Base-by-base conservation (phyloP, 345 rosid species). In the Ceriops decandra region DNA sequence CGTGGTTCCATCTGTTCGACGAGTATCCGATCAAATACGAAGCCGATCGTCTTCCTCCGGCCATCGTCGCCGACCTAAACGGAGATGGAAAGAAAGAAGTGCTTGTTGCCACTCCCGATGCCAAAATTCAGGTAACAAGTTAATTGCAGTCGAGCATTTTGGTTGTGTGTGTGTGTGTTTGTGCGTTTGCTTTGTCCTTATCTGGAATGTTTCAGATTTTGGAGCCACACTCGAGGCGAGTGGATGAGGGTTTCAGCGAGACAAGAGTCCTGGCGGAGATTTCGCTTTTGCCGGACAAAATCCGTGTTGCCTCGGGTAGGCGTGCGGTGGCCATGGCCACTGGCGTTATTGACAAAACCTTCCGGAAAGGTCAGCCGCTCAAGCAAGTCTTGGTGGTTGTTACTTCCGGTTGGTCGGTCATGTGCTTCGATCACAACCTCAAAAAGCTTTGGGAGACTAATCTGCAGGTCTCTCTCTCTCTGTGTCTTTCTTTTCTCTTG, bases 361-460 rank as follows among this genome's bases (percentile, higher is more conserved):
- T 82, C 81, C 84, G 78, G 73, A 83, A 76, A 46, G 95, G 93
- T 2, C 88, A 84, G 46, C 98, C 95, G 5, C 87, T 82, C 66
- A 95, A 95, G 83, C 98, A 87, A 82, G 99, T 92, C 66, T 66
- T 95, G 84, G 97, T 92, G 42, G 98, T 92, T 80, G 97, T 95
- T 77, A 92, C 99, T 15, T 85, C 99, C 0, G 97, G 90, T 54
- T 92, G 98, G 98, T 82, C 82, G 7, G 99, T 95, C 13, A 87
- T 92, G 86, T 95, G 99, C 82, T 95, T 85, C 65, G 98, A 95
- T 87, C 99, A 95, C 68, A 95, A 92, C 82, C 84, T 92, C 19
- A 87, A 90, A 2, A 95, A 92, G 84, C 85, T 95, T 4, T 95
- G 97, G 99, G 99, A 95, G 74, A 80, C 76, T 52, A 90, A 84